Evolutionary conservation across 2,329 filamentous ascomycete genomes (phyloP), one percentile per base, ranked within the genome.

Genomic region (Beauveria sp.): DNA sequence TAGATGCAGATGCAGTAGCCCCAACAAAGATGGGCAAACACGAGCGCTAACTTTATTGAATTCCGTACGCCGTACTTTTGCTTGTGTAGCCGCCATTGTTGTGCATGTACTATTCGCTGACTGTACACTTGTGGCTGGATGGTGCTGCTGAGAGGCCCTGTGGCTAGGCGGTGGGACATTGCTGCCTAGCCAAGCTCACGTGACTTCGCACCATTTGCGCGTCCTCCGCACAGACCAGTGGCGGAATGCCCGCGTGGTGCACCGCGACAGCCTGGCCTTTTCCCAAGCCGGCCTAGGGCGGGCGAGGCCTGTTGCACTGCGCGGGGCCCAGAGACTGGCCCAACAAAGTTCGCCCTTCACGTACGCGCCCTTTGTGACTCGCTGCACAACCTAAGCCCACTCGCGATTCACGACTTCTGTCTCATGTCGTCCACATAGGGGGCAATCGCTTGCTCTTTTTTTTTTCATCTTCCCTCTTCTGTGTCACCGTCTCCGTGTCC

Each of bases 121-220:
- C 55, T 58, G 2, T 34, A 18, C 55, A 51, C 14, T 8, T 51
- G 55, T 43, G 55, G 55, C 55, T 59, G 26, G 16, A 14, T 2
- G 48, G 22, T 20, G 20, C 22, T 16, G 22, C 8, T 16, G 37
- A 6, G 34, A 5, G 34, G 5, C 34, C 30, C 22, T 47, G 57
- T 28, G 50, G 48, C 50, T 48, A 30, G 55, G 12, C 16, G 7
- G 9, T 10, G 22, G n/a, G 10, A 18, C 16, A 24, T 24, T 20
- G 34, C 44, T 61, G 58, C 51, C 51, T 55, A 50, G 12, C 5
- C 3, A 3, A 22, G 2, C 0, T 10, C 50, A 60, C 58, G 58
- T 60, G 58, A 47, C 22, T n/a, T 54, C 58, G 58, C 58, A 54
- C 48, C 58, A 60, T 22, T 60, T 40, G 43, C 58, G 58, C 34